phyloP scores from a whole-genome alignment of 2,329 filamentous ascomycete species.

The Fusarium sp. region DNA sequence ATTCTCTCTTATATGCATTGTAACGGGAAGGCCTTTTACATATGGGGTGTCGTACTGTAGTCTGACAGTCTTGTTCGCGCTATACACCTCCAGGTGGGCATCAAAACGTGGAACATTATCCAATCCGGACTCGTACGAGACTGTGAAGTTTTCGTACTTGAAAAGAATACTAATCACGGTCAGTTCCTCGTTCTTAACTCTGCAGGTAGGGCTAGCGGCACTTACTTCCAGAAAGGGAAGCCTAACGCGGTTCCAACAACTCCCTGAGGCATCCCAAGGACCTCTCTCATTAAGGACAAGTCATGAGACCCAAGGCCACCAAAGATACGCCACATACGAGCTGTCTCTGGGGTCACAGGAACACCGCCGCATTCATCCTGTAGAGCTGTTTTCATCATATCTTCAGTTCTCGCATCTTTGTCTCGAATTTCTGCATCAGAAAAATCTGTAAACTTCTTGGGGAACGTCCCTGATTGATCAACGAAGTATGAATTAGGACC shows the following conservation, averaged over 20 bases:
- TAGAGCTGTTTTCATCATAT: neutral
- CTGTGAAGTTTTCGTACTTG: slow-evolving; percentile 59
- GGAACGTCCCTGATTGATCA: slow-evolving; percentile 60
- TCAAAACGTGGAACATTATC: slow-evolving; percentile 64
- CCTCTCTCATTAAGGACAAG: slow-evolving; percentile 36
- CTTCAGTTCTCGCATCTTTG: neutral
- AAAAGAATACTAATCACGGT: slow-evolving; percentile 53
- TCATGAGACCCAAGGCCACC: slow-evolving; percentile 29
- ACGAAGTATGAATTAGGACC: slow-evolving; percentile 65
- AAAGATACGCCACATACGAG: slow-evolving; percentile 9
- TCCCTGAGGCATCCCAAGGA: slow-evolving; percentile 33
- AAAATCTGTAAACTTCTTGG: slow-evolving; percentile 50
- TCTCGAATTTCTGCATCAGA: neutral
- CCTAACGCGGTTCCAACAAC: slow-evolving; percentile 44
- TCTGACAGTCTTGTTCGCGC: slow-evolving; percentile 62
- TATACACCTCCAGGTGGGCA: slow-evolving; percentile 64
- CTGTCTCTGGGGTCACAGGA: neutral
- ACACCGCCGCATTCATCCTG: neutral
- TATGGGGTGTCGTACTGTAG: slow-evolving; percentile 68
- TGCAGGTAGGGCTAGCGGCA: no score
- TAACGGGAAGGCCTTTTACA: slow-evolving; percentile 65
- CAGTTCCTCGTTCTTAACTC: no score
- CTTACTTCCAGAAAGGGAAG: slow-evolving; percentile 16
- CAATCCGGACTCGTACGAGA: slow-evolving; percentile 68
- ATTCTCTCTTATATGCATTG: slow-evolving; percentile 59